These are phyloP conservation scores for Metschnikowia baotianmanensis DNA, from an alignment of 805 yeast genomes.

Conservation along the genomic window DNA sequence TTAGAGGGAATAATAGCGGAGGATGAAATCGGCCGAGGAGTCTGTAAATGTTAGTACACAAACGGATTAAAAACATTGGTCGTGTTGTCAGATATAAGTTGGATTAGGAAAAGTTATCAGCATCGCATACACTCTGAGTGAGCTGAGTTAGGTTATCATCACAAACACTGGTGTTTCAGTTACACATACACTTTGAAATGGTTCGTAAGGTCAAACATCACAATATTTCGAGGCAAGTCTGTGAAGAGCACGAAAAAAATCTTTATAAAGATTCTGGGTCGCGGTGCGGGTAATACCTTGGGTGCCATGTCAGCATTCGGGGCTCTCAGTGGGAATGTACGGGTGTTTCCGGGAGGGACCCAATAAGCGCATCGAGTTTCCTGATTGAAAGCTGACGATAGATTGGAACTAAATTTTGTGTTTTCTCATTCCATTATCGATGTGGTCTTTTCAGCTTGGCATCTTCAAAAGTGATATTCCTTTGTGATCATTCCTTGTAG, in stretches of 20 bases:
- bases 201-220: too few species aligned
- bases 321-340: too few species aligned
- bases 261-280: not conserved
- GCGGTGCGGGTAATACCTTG: constrained; percentile 11
- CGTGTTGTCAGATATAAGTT: constrained; percentile 38
- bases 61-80: not conserved
- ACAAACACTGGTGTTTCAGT: constrained; percentile 23
- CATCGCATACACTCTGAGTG: constrained; percentile 52
- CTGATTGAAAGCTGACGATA: too few species aligned
- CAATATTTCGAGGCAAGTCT: not conserved
- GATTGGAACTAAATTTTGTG: too few species aligned
- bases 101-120: constrained; percentile 49
- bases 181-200: constrained; percentile 7
- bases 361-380: too few species aligned
- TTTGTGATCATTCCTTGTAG: too few species aligned
- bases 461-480: too few species aligned
- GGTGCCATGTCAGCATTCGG: too few species aligned
- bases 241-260: not conserved
- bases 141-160: constrained; percentile 59
- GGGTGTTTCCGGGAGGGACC: too few species aligned
- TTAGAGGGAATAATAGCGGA: not conserved
- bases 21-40: not conserved
- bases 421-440: too few species aligned
- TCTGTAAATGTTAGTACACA: constrained; percentile 12
- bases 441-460: too few species aligned